A percentile compares a stretch with the other conserved stretches of the same genome.
Evolutionary conservation across 768 basidiomycete genomes (phyloP).

Genomic region (Xerocomus spinulosus): DNA sequence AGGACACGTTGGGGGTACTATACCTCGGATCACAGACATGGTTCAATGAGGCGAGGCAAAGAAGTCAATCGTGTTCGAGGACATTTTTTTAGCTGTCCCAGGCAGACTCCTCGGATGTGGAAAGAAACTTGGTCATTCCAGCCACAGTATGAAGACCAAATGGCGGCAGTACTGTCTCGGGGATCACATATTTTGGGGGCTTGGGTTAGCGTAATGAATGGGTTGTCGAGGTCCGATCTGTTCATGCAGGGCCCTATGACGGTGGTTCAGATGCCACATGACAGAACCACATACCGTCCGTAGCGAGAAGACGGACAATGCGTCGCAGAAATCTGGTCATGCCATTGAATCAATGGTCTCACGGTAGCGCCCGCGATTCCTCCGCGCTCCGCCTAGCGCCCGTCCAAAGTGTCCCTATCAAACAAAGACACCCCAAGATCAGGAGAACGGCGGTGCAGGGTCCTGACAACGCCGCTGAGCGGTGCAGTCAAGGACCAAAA

Average conservation of each 20-base stretch:
- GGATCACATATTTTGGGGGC: too few relatives aligned
- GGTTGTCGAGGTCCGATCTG: constrained; percentile 1
- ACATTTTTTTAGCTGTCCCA: neutral
- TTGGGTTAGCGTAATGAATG: constrained; percentile 2
- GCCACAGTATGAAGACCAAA: neutral
- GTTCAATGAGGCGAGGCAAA: constrained; percentile 1
- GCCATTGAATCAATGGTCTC: too few relatives aligned
- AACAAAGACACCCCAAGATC: constrained; percentile 8
- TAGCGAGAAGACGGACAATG: too few relatives aligned
- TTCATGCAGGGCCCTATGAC: constrained; percentile 1
- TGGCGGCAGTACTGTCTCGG: too few relatives aligned
- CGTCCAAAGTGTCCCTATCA: constrained; percentile 5
- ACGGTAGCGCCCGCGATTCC: constrained; percentile 17
- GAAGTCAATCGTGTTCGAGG: neutral
- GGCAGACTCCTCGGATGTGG: constrained; percentile 16
- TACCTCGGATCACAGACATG: constrained; percentile 10
- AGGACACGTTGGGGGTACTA: constrained; percentile 1
- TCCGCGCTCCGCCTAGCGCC: constrained; percentile 20
- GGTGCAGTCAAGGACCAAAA: constrained; percentile 9
- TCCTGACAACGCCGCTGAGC: constrained; percentile 31
- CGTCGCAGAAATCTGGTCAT: too few relatives aligned
- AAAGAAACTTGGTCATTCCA: too few relatives aligned
- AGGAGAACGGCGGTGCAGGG: constrained; percentile 17
- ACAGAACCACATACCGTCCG: too few relatives aligned
- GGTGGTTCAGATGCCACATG: too few relatives aligned